A percentile compares a stretch with the other conserved stretches of the same genome.
phyloP scores from a whole-genome alignment of 2,329 filamentous ascomycete species.

The Rosellinia necatrix region DNA sequence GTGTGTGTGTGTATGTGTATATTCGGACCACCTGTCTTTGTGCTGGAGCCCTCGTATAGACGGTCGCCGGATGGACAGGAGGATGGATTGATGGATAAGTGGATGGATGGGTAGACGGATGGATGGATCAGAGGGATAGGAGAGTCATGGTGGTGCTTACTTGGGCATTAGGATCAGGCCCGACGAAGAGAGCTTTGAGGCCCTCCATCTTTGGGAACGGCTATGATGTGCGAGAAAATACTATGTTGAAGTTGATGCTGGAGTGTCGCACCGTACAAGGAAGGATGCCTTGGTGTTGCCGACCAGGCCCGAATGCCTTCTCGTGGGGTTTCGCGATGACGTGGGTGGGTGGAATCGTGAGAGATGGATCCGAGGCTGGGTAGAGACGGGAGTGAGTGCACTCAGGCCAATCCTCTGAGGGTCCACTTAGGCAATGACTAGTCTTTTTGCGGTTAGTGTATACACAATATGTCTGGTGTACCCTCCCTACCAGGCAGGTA shows the following conservation, averaged over 20 bases:
- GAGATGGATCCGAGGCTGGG: conserved; percentile 17
- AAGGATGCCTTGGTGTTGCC: too few species aligned
- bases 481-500: too few species aligned
- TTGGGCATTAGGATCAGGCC: conserved; percentile 91
- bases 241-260: too few species aligned
- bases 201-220: conserved; percentile 71
- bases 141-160: conserved; percentile 53
- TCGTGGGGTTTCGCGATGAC: conserved; percentile 23
- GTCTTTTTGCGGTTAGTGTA: too few species aligned
- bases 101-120: not conserved
- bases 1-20: not conserved
- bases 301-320: too few species aligned
- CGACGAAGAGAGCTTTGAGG: conserved; percentile 83
- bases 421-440: too few species aligned
- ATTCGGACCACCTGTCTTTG: not conserved
- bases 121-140: not conserved
- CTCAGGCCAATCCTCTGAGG: too few species aligned
- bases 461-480: too few species aligned
- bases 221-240: too few species aligned
- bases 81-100: not conserved
- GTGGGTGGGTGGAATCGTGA: conserved; percentile 11
- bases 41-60: not conserved
- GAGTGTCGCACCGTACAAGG: too few species aligned
- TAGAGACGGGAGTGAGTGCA: too few species aligned
- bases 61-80: too few species aligned